These are phyloP conservation scores for Calonectria honghensis DNA, from an alignment of 2,329 filamentous ascomycete genomes.

Conservation along the genomic window DNA sequence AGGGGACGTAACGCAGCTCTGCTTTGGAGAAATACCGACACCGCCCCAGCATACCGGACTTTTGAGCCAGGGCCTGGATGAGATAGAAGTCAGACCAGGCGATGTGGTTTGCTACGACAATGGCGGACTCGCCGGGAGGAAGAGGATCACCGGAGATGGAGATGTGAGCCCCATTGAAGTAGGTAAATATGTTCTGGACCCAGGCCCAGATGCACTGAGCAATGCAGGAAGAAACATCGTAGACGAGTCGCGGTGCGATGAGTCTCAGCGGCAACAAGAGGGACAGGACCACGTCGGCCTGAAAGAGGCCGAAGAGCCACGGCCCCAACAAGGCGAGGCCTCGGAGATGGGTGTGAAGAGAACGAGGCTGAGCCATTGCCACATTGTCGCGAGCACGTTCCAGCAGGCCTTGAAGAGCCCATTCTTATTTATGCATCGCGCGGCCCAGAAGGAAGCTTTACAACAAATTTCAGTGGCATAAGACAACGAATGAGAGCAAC, in stretches of 20 bases:
- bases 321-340: slow-evolving; percentile 67
- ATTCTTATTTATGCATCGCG: neutral
- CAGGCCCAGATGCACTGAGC: slow-evolving; percentile 74
- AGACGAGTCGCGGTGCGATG: slow-evolving; percentile 69
- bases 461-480: slow-evolving; percentile 25
- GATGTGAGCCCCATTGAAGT: slow-evolving; percentile 72
- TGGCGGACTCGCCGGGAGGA: slow-evolving; percentile 73
- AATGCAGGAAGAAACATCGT: slow-evolving; percentile 72
- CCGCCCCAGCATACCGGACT: slow-evolving; percentile 74
- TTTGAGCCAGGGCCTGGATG: slow-evolving; percentile 74
- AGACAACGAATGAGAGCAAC: slow-evolving; percentile 40
- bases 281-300: slow-evolving; percentile 71
- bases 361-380: slow-evolving; percentile 41
- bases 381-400: neutral
- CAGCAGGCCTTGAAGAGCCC: neutral
- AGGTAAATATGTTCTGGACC: slow-evolving; percentile 75
- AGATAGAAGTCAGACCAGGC: slow-evolving; percentile 79
- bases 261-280: slow-evolving; percentile 68
- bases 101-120: slow-evolving; percentile 77
- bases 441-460: slow-evolving; percentile 20
- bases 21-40: slow-evolving; percentile 79
- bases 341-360: slow-evolving; percentile 62
- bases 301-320: slow-evolving; percentile 72
- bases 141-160: slow-evolving; percentile 71
- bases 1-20: slow-evolving; percentile 74